A percentile compares a stretch with the other conserved stretches of the same genome.
Conservation (phyloP, 1,139 yeast species). For the Taiozyma sp. region DNA sequence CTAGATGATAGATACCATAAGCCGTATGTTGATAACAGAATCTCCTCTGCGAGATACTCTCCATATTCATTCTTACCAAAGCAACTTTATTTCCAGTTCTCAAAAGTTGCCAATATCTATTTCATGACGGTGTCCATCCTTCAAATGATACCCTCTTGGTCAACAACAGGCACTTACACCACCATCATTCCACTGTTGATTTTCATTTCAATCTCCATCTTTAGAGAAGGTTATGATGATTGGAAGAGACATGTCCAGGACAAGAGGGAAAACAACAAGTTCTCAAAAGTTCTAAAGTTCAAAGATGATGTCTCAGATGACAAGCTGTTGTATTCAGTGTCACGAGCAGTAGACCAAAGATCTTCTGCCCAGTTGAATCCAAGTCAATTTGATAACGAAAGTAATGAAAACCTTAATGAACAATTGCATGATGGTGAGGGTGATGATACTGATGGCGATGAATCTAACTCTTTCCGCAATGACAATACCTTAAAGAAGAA, state of each 20-base stretch:
- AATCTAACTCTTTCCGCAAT: constrained; percentile 22
- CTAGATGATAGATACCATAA: constrained; percentile 65
- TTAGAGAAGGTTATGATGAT: constrained; percentile 92
- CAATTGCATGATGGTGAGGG: constrained; percentile 17
- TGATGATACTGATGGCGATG: constrained; percentile 13
- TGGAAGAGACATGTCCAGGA: constrained; percentile 84
- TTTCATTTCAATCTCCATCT: constrained; percentile 86
- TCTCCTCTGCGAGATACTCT: constrained; percentile 87
- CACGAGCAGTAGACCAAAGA: constrained; percentile 12
- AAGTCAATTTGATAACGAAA: constrained; percentile 1
- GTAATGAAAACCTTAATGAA: neutral
- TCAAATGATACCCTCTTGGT: constrained; percentile 97
- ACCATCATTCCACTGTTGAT: constrained; percentile 85
- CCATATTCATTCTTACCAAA: constrained; percentile 79
- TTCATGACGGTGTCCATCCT: constrained; percentile 83
- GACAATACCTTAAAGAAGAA: constrained; percentile 27
- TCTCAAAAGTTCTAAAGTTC: constrained; percentile 29
- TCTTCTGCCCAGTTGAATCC: constrained; percentile 17
- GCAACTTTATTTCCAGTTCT: constrained; percentile 84
- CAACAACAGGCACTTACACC: constrained; percentile 95
- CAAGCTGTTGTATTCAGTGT: constrained; percentile 17
- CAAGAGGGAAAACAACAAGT: constrained; percentile 72
- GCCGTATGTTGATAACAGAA: constrained; percentile 60
- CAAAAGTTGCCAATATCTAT: constrained; percentile 84
- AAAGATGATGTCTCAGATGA: constrained; percentile 1